These are phyloP conservation scores for Xylariaceae sp. DNA, from an alignment of 2,329 filamentous ascomycete species.

Conservation along the genomic window DNA sequence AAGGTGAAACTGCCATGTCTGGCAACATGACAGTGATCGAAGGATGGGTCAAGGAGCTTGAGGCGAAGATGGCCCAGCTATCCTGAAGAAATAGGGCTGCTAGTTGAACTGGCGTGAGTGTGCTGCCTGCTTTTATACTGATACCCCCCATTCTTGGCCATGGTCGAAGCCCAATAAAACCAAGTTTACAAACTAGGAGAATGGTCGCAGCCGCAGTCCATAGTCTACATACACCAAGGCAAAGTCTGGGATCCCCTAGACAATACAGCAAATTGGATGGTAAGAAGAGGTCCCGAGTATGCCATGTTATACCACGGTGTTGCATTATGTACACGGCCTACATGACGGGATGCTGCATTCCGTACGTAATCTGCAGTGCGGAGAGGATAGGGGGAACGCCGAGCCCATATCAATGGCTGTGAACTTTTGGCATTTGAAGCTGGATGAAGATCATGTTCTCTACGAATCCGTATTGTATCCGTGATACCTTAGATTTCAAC, in stretches of 20 bases:
- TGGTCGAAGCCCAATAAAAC: constrained; percentile 1
- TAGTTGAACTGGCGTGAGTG: constrained; percentile 2
- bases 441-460: too few species aligned
- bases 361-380: too few species aligned
- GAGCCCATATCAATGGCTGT: too few species aligned
- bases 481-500: too few species aligned
- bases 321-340: too few species aligned
- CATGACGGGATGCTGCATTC: too few species aligned
- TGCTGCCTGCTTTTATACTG: constrained; percentile 28
- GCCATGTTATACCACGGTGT: too few species aligned
- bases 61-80: constrained; percentile 65
- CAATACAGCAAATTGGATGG: background rate
- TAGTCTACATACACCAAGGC: background rate
- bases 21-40: constrained; percentile 82
- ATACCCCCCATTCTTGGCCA: constrained; percentile 32
- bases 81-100: constrained; percentile 30
- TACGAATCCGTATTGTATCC: too few species aligned
- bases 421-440: too few species aligned
- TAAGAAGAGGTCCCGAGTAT: background rate
- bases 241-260: background rate
- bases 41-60: constrained; percentile 81
- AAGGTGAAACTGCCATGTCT: constrained; percentile 64
- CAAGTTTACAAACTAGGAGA: background rate
- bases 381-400: too few species aligned
- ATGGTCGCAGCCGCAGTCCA: background rate